Conservation (phyloP, 83 land plant species). For the Picea engelmannii region DNA sequence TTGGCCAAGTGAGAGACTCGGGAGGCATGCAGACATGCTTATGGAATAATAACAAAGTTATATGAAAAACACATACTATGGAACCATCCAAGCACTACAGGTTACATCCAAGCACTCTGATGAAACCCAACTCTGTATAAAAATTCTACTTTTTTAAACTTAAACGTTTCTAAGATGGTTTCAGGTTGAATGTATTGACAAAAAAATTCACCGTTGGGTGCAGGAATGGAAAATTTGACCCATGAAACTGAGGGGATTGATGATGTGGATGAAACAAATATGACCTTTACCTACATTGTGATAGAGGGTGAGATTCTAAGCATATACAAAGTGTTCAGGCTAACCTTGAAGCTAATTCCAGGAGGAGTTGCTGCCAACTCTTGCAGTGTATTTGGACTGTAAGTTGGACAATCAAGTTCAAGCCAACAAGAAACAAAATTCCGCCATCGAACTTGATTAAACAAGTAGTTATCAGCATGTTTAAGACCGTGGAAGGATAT, state of each 20-base stretch:
- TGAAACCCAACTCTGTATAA: no score
- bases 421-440: conserved; percentile 43
- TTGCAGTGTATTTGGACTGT: conserved; percentile 32
- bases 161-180: background rate
- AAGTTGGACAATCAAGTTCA: conserved; percentile 56
- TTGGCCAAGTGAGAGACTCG: no score
- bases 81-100: no score
- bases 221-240: conserved; percentile 29
- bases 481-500: conserved; percentile 40
- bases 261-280: conserved; percentile 39
- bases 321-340: conserved; percentile 51
- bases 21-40: no score
- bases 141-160: background rate
- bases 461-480: conserved; percentile 40
- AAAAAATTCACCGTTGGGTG: background rate
- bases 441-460: conserved; percentile 34
- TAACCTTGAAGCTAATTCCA: conserved; percentile 24
- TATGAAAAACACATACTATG: no score
- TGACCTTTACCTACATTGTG: conserved; percentile 38
- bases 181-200: no score
- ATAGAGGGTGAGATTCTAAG: conserved; percentile 52
- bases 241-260: conserved; percentile 55
- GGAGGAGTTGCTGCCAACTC: conserved; percentile 26
- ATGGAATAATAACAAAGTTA: no score
- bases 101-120: no score